Evolutionary conservation across 208 protist genomes (phyloP), one percentile per base, ranked within the genome.

Genomic region (Novymonas esmeraldas): DNA sequence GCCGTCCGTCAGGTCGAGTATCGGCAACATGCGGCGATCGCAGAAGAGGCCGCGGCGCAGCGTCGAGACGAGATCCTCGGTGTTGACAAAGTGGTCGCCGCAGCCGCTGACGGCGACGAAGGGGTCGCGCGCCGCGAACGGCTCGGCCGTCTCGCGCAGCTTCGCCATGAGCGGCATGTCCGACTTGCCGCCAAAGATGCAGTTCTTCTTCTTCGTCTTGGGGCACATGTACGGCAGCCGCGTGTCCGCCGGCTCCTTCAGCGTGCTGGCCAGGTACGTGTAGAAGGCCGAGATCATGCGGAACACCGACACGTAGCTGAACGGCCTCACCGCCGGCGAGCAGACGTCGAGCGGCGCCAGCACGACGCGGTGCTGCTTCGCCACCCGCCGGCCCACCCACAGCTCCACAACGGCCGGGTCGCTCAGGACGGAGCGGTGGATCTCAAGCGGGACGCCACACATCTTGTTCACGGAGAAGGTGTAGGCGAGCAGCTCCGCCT

Each of bases 51-150:
- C 85, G 52, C 85, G 76, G 52, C 90, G 89, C 49, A 97, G 78
- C 34, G 90, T 94, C 75, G 82, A 78, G 24, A 82, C 61, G 39
- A 97, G 74, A 29, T 97, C 92, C 33, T 97, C 92, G 59, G 65
- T 77, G 68, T 85, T 70, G 11, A 82, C 68, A 61, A 97, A 97
- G 36, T 80, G 31, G 64, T 97, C 92, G 44, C 85, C 87, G 70
- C 88, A 92, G 52, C 92, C 92, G 76, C 82, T 81, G 69, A 97
- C 75, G 50, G 92, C 92, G 14, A 94, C 89, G 66, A 97, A 94
- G 28, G 87, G 78, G 51, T 79, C 75, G 29, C 92, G 85, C 28
- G 92, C 92, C 39, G 60, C 78, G 72, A 80, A 91, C 31, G 85
- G 81, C 48, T 88, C 77, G 22, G 81, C 63, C 6, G 84, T 88